Evolutionary conservation across 2,329 filamentous ascomycete genomes (phyloP).

Genomic region (Amesomyces nigricolor): DNA sequence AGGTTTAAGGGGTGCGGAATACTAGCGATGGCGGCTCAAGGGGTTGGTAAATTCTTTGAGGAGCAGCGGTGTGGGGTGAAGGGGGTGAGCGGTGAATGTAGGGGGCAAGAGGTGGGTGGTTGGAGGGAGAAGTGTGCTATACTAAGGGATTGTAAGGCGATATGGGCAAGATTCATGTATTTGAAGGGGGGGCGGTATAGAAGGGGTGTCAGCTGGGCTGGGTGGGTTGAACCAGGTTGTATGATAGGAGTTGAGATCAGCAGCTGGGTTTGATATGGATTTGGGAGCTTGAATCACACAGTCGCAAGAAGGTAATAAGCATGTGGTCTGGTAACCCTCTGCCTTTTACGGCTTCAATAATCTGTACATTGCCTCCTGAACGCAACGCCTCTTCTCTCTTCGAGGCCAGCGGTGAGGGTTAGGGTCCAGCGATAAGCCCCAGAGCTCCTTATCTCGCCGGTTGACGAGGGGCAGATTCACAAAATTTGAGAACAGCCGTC

Average conservation of each 20-base stretch:
- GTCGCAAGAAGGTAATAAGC: too few relatives aligned
- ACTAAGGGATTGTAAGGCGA: too few relatives aligned
- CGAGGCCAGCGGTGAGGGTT: constrained; percentile 3
- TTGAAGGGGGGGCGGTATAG: neutral
- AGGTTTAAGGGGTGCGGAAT: constrained; percentile 50
- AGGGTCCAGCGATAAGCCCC: constrained; percentile 7
- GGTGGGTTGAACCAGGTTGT: neutral
- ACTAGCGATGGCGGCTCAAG: neutral
- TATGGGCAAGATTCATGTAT: neutral
- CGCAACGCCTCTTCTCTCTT: too few relatives aligned
- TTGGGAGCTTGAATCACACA: neutral
- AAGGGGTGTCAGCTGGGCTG: neutral
- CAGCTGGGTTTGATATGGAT: neutral
- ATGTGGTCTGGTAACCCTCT: too few relatives aligned
- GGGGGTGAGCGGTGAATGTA: too few relatives aligned
- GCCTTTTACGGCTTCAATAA: too few relatives aligned
- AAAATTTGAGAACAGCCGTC: constrained; percentile 19
- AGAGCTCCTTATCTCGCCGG: constrained; percentile 7
- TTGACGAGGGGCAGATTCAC: constrained; percentile 6
- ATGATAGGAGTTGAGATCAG: neutral
- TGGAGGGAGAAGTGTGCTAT: too few relatives aligned
- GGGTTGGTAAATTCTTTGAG: too few relatives aligned
- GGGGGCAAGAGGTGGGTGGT: too few relatives aligned
- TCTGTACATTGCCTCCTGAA: too few relatives aligned
- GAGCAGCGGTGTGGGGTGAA: too few relatives aligned